phyloP scores from a whole-genome alignment of 139 green algal genomes.

The Chlorella sorokiniana region DNA sequence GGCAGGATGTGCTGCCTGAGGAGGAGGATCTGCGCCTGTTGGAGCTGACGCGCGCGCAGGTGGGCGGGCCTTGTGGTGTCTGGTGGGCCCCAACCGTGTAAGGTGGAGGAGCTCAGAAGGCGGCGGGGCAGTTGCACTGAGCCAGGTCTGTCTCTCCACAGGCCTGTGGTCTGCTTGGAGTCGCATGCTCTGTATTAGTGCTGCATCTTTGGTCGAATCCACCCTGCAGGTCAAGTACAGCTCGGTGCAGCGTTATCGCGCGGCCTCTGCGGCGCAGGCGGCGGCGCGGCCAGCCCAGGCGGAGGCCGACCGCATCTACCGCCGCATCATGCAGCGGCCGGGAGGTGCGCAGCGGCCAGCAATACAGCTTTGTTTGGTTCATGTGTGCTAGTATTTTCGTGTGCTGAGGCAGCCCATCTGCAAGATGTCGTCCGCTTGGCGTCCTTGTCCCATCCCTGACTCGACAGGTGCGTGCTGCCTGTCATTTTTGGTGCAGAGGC shows the following conservation, averaged over 20 bases:
- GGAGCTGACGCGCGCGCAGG: slow-evolving; percentile 67
- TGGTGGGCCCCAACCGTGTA: slow-evolving; percentile 44
- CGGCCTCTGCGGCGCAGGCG: slow-evolving; percentile 24
- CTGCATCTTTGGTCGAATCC: not conserved
- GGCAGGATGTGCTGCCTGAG: slow-evolving; percentile 72
- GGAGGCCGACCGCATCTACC: slow-evolving; percentile 48
- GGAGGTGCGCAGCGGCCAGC: slow-evolving; percentile 13
- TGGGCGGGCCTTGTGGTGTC: slow-evolving; percentile 31
- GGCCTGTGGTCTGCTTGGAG: too few relatives aligned
- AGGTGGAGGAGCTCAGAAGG: too few relatives aligned
- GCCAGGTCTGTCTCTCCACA: too few relatives aligned
- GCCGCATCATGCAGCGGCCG: slow-evolving; percentile 45
- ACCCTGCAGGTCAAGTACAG: slow-evolving; percentile 30
- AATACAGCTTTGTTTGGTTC: not conserved
- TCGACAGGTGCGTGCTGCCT: too few relatives aligned
- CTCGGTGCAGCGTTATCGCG: slow-evolving; percentile 36
- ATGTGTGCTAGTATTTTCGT: not conserved
- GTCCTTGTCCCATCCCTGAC: too few relatives aligned
- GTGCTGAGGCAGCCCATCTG: not conserved
- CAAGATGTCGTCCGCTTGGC: too few relatives aligned
- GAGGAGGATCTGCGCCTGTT: slow-evolving; percentile 74
- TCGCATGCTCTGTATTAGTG: too few relatives aligned
- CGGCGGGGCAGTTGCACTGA: too few relatives aligned
- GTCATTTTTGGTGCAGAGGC: slow-evolving; percentile 9
- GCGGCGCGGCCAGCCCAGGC: slow-evolving; percentile 20